Conservation (phyloP, 306 rosid genomes). For the Vigna reflexopilosa region DNA sequence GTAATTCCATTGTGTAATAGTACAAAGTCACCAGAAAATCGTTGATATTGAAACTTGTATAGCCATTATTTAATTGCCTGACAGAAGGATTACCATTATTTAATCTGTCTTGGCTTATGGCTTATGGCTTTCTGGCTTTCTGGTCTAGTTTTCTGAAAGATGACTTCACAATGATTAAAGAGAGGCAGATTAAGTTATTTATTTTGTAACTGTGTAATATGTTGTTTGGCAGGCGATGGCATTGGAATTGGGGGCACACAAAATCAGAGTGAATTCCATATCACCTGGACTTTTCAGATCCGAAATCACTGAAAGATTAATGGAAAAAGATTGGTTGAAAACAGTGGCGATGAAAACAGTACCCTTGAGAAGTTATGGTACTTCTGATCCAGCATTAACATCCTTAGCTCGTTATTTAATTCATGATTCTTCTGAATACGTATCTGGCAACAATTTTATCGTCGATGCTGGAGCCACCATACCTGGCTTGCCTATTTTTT, state of each 20-base stretch:
- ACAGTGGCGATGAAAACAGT: slow-evolving; percentile 61
- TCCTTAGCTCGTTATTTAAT: slow-evolving; percentile 71
- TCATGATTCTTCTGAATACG: slow-evolving; percentile 79
- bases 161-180: too few species aligned
- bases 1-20: too few species aligned
- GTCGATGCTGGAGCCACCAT: slow-evolving; percentile 75
- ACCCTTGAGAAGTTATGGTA: slow-evolving; percentile 64
- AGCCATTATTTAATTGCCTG: too few species aligned
- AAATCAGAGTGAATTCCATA: slow-evolving; percentile 83
- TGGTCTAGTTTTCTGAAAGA: too few species aligned
- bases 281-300: slow-evolving; percentile 84
- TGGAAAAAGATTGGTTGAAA: slow-evolving; percentile 66
- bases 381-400: slow-evolving; percentile 80
- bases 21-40: too few species aligned
- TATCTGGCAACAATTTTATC: slow-evolving; percentile 69
- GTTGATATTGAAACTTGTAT: too few species aligned
- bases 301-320: slow-evolving; percentile 70
- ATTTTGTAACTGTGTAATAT: not conserved
- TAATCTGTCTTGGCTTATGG: too few species aligned
- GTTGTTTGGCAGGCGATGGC: slow-evolving; percentile 73
- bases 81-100: too few species aligned
- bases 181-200: too few species aligned
- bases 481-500: slow-evolving; percentile 78
- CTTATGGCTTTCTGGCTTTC: too few species aligned
- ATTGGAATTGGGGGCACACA: slow-evolving; percentile 70